Conservation (phyloP, 352 stramenopile genomes). For the Halophytophthora batemanensis region DNA sequence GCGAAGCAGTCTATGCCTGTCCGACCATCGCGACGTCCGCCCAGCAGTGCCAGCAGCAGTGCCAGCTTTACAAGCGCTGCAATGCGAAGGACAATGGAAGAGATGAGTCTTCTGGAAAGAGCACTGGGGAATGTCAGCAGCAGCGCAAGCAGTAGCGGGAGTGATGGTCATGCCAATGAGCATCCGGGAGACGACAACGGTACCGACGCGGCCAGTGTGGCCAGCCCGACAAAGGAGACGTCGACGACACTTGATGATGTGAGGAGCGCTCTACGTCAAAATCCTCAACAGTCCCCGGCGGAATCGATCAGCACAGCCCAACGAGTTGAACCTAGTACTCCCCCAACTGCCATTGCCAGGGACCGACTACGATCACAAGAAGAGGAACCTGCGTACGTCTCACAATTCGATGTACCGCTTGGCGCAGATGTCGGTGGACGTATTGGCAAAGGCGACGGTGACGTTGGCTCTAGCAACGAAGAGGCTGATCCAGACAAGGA, state of each 20-base stretch:
- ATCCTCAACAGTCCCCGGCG: too few relatives aligned
- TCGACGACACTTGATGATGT: too few relatives aligned
- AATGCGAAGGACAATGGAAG: conserved; percentile 52
- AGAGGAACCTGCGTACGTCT: not conserved
- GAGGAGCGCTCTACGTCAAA: too few relatives aligned
- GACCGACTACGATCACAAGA: conserved; percentile 3
- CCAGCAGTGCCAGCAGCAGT: conserved; percentile 23
- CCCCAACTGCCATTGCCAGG: not conserved
- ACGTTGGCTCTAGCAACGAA: not conserved
- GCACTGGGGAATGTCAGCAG: conserved; percentile 65
- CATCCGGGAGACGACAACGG: not conserved
- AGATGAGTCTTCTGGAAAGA: conserved; percentile 64
- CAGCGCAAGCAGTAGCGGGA: conserved; percentile 40
- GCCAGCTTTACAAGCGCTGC: conserved; percentile 41
- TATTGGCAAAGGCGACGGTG: not conserved
- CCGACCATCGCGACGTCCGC: conserved; percentile 3
- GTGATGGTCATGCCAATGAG: conserved; percentile 1
- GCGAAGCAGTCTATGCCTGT: not conserved
- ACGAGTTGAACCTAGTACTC: not conserved
- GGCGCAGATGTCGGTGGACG: not conserved
- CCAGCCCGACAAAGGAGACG: not conserved
- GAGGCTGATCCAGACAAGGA: conserved; percentile 14
- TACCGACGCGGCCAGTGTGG: conserved; percentile 5
- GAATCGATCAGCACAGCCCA: too few relatives aligned
- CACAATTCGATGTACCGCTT: conserved; percentile 3